Evolutionary conservation across 176 grass and related monocot species (phyloP).

Genomic region (Thinopyrum elongatum): DNA sequence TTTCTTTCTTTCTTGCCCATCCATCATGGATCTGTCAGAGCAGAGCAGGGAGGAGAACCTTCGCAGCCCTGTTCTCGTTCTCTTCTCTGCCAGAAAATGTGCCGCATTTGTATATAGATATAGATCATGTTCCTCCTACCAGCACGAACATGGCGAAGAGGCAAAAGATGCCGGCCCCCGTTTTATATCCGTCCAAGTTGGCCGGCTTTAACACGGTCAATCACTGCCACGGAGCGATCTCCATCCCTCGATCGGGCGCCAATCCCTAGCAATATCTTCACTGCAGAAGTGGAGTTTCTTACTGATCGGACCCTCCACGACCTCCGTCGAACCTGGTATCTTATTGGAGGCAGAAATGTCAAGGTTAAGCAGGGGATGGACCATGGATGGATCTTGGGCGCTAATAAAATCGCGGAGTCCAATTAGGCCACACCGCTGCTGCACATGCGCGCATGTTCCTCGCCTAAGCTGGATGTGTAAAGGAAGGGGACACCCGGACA

Average conservation of each 20-base stretch:
- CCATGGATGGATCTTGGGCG: not conserved
- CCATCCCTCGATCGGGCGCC: conserved; percentile 18
- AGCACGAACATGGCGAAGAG: not conserved
- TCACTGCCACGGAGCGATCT: not conserved
- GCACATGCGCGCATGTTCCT: conserved; percentile 44
- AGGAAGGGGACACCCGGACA: not conserved
- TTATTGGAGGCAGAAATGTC: not conserved
- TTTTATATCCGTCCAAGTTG: not conserved
- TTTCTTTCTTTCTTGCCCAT: not conserved
- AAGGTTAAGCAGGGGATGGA: not conserved
- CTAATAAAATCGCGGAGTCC: not conserved
- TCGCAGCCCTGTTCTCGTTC: not conserved
- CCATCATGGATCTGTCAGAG: not conserved
- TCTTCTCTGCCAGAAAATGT: not conserved
- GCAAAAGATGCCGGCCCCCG: not conserved
- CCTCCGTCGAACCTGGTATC: not conserved
- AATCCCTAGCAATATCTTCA: conserved; percentile 26
- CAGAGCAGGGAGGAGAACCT: not conserved
- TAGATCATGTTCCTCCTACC: not conserved
- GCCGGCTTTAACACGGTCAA: conserved; percentile 13
- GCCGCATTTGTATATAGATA: not conserved
- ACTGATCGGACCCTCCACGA: not conserved
- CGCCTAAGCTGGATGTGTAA: not conserved
- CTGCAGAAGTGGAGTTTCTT: not conserved
- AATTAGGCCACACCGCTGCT: not conserved